A percentile compares a stretch with the other conserved stretches of the same genome.
These are phyloP conservation scores for Aspergillus spinulosporus DNA, from an alignment of 2,329 filamentous ascomycete species.

Conservation along the genomic window DNA sequence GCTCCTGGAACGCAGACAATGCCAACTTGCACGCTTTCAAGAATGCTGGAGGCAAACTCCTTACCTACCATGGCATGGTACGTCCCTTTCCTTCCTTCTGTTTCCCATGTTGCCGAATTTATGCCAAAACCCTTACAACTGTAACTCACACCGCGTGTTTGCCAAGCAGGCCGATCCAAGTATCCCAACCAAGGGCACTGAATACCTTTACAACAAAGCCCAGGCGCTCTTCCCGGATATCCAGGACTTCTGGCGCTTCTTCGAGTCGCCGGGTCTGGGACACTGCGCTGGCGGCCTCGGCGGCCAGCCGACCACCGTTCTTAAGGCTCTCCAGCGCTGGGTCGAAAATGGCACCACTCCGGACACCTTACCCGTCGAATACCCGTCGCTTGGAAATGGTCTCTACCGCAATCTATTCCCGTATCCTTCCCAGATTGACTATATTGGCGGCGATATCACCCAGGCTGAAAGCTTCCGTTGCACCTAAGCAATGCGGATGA, in stretches of 20 bases:
- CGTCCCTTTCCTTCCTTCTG: not conserved
- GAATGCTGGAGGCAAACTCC: conserved; percentile 2
- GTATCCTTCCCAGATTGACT: not conserved
- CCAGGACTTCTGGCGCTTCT: conserved; percentile 1
- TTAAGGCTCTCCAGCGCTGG: conserved; percentile 14
- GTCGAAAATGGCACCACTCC: conserved; percentile 21
- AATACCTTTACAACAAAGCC: conserved; percentile 1
- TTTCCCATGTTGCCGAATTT: not conserved
- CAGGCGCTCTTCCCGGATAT: not conserved
- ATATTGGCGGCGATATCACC: not conserved
- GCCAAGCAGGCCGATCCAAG: conserved; percentile 4
- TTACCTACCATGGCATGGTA: conserved; percentile 12
- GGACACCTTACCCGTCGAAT: conserved; percentile 17
- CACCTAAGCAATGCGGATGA: not conserved
- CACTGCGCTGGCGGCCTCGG: conserved; percentile 8
- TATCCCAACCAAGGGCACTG: conserved; percentile 1
- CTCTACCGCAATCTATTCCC: not conserved
- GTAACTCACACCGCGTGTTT: not conserved
- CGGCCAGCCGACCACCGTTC: conserved; percentile 14
- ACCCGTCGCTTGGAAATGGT: not conserved
- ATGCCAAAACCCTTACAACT: not conserved
- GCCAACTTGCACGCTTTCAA: conserved; percentile 5
- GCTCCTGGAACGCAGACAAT: not conserved
- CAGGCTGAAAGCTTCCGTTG: not conserved
- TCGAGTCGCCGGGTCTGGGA: conserved; percentile 7